Conservation (phyloP, 1,284 basidiomycete genomes). For the Trichosporon sp. region DNA sequence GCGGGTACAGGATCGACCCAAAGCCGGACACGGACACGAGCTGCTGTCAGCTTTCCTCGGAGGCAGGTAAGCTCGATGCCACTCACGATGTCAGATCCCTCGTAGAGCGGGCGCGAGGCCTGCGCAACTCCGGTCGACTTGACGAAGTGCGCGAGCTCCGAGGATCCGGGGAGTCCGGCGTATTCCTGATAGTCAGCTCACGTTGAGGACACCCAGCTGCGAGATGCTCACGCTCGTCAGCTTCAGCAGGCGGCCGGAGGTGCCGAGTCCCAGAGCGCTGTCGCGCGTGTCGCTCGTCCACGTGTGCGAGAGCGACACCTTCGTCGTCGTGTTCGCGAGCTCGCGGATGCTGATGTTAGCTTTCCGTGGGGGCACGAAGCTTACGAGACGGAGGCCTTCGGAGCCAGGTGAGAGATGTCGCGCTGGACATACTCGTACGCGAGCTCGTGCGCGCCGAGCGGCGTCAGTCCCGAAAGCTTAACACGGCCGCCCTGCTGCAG, state of each 20-base stretch:
- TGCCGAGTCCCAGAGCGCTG: constrained; percentile 59
- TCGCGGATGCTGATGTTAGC: constrained; percentile 65
- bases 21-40: constrained; percentile 46
- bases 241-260: constrained; percentile 62
- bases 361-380: constrained; percentile 20
- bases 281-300: constrained; percentile 76
- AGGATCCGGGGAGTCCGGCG: constrained; percentile 69
- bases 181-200: constrained; percentile 58
- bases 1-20: constrained; percentile 44
- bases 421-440: constrained; percentile 75
- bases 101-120: constrained; percentile 58
- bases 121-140: constrained; percentile 66
- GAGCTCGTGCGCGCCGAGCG: constrained; percentile 65
- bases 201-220: constrained; percentile 51
- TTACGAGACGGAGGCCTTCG: constrained; percentile 74
- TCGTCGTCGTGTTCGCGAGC: constrained; percentile 70
- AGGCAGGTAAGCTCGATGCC: too few species aligned
- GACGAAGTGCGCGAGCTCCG: constrained; percentile 60
- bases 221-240: constrained; percentile 53
- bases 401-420: constrained; percentile 65
- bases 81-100: constrained; percentile 47
- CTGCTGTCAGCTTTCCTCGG: constrained; percentile 15
- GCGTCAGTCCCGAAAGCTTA: constrained; percentile 43
- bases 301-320: constrained; percentile 78
- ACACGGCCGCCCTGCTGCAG: constrained; percentile 47